Evolutionary conservation across 768 basidiomycete genomes (phyloP).

Genomic region (Tylopilus sp.): DNA sequence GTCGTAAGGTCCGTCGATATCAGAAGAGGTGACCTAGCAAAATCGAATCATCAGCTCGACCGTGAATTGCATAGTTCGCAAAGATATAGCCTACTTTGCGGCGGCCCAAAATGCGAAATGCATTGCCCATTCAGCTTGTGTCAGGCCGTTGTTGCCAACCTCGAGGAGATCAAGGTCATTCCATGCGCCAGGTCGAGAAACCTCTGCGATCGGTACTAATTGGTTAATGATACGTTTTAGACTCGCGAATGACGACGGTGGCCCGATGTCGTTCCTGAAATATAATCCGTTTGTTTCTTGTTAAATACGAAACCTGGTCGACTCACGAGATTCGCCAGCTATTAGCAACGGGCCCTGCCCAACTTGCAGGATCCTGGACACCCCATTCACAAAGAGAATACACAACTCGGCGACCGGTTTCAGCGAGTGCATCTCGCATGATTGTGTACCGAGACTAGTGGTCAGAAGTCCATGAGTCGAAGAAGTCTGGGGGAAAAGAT

Average conservation of each 20-base stretch:
- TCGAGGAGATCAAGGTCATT: constrained; percentile 55
- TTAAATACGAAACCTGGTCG: too few relatives aligned
- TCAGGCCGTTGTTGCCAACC: constrained; percentile 46
- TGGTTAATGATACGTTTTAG: constrained; percentile 15
- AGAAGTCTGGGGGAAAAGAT: neutral
- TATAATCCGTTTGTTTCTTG: too few relatives aligned
- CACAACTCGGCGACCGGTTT: constrained; percentile 27
- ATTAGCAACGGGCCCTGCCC: too few relatives aligned
- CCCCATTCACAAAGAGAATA: constrained; percentile 53
- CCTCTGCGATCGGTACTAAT: constrained; percentile 45
- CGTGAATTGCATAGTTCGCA: too few relatives aligned
- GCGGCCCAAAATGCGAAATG: constrained; percentile 15
- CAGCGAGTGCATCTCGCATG: constrained; percentile 12
- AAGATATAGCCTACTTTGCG: constrained; percentile 1
- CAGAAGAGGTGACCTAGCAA: constrained; percentile 9
- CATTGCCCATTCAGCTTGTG: constrained; percentile 15
- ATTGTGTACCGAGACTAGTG: neutral
- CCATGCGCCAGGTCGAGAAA: constrained; percentile 44
- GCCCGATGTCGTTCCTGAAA: constrained; percentile 10
- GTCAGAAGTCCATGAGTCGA: neutral
- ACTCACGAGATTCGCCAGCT: too few relatives aligned
- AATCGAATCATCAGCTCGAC: too few relatives aligned
- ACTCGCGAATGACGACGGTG: constrained; percentile 9
- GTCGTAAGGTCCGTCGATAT: constrained; percentile 9
- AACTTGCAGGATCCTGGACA: constrained; percentile 51